Evolutionary conservation across 1,139 yeast species (phyloP), one percentile per base, ranked within the genome.

Genomic region (Protomyces arabidopsidicola): DNA sequence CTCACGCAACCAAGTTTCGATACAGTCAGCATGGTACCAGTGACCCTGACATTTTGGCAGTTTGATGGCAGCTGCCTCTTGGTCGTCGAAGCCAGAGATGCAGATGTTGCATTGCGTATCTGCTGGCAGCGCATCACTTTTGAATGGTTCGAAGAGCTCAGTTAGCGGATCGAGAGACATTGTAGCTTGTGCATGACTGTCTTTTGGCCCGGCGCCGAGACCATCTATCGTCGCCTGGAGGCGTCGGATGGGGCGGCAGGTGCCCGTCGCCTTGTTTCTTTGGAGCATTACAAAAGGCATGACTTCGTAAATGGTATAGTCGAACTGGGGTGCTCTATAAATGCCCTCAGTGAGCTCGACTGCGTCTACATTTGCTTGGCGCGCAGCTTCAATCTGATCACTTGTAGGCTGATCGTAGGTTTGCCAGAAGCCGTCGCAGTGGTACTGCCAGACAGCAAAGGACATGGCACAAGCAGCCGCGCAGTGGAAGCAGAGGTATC

Each of bases 11-110:
- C 60, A 56, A 5, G 38, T 48, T 8, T 20, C 36, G 36, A 56
- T 50, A 42, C 60, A 56, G 31, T 56, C 60, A 5, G 50, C 38
- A 50, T 56, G 60, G 24, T 35, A 56, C 24, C 38, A 56, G 50
- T 56, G 60, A 6, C 60, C 60, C 14, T 10, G 31, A 36, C 60
- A 56, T 12, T 50, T 38, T 22, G 54, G 60, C 18, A 56, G 38
- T n/a, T n/a, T 18, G 14, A 56, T 38, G 54, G 55, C 48, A 2
- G 48, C 50, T 9, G 35, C 50, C 12, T 36, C 55, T 1, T 22
- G 50, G 18, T 45, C 22, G 27, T 34, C 51, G 54, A 56, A 56
- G 16, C 48, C 36, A 12, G 54, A 48, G 14, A 48, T 31, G 39
- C 60, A 56, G 34, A 56, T 51, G 38, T 48, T 48, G 38, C 60